Conservation (phyloP, 2,329 filamentous ascomycete species). For the Epichloe festucae region DNA sequence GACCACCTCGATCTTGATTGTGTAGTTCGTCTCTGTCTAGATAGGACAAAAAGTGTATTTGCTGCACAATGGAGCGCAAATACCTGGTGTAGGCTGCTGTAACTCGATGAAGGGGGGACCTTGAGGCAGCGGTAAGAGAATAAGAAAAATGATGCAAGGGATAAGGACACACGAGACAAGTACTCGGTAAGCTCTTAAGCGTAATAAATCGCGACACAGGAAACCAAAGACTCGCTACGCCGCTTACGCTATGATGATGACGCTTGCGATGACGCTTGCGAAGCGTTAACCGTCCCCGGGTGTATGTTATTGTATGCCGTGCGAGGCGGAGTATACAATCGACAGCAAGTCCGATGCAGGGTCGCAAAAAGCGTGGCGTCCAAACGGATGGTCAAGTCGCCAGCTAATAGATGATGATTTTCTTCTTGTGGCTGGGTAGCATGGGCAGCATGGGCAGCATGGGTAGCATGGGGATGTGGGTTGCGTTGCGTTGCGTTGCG, state of each 20-base stretch:
- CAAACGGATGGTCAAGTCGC: background rate
- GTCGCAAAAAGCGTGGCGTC: background rate
- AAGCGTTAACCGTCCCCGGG: background rate
- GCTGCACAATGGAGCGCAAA: no score
- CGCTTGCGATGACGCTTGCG: background rate
- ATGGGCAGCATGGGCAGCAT: background rate
- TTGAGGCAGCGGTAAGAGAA: background rate
- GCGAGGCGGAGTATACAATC: background rate
- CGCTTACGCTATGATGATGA: background rate
- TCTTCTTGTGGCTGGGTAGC: background rate
- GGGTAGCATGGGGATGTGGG: background rate
- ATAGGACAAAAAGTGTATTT: no score
- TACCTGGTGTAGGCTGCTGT: background rate
- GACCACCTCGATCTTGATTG: no score
- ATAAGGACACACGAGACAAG: background rate
- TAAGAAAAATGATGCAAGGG: background rate
- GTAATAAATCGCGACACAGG: background rate
- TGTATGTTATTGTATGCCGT: background rate
- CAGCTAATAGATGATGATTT: background rate
- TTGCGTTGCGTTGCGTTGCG: background rate
- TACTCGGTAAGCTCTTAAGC: background rate
- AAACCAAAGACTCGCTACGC: background rate
- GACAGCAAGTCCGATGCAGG: background rate
- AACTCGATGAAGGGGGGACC: background rate
- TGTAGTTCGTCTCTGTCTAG: no score